phyloP scores from a whole-genome alignment of 805 yeast species.

The Kuraishia molischiana region DNA sequence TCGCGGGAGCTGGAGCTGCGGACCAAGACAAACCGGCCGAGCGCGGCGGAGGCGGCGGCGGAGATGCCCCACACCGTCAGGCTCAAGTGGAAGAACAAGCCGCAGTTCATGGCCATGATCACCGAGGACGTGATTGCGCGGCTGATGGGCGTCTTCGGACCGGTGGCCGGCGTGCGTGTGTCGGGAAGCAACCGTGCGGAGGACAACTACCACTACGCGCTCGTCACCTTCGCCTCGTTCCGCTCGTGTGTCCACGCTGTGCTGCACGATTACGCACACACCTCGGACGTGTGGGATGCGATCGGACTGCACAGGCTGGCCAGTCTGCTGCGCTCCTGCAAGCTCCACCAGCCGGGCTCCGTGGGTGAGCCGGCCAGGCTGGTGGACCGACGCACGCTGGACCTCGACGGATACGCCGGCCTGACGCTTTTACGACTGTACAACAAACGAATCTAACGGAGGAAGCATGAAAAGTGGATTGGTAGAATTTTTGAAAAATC shows the following conservation, averaged over 20 bases:
- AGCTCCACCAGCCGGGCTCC: no score
- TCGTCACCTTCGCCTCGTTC: constrained; percentile 19
- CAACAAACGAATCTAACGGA: background rate
- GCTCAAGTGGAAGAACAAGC: constrained; percentile 37
- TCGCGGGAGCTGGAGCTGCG: constrained; percentile 5
- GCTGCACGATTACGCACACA: constrained; percentile 28
- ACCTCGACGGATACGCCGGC: constrained; percentile 13
- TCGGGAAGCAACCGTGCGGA: constrained; percentile 3
- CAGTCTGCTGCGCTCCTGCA: constrained; percentile 1
- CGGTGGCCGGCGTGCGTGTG: constrained; percentile 13
- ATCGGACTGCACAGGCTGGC: constrained; percentile 1
- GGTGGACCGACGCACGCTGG: constrained; percentile 4
- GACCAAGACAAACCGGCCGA: background rate
- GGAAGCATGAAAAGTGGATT: background rate
- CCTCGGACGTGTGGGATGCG: constrained; percentile 7
- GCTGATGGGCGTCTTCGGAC: constrained; percentile 39
- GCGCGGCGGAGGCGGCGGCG: background rate
- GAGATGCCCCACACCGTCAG: constrained; percentile 11
- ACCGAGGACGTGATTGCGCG: constrained; percentile 21
- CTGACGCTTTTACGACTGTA: constrained; percentile 9
- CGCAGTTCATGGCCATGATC: constrained; percentile 22
- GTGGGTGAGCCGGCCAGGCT: no score
- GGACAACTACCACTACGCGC: constrained; percentile 27
- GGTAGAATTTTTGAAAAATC: background rate
- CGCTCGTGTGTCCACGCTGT: constrained; percentile 25